A percentile compares a stretch with the other conserved stretches of the same genome.
Conservation (phyloP, 2,329 filamentous ascomycete genomes). For the Pleomassaria siparia region DNA sequence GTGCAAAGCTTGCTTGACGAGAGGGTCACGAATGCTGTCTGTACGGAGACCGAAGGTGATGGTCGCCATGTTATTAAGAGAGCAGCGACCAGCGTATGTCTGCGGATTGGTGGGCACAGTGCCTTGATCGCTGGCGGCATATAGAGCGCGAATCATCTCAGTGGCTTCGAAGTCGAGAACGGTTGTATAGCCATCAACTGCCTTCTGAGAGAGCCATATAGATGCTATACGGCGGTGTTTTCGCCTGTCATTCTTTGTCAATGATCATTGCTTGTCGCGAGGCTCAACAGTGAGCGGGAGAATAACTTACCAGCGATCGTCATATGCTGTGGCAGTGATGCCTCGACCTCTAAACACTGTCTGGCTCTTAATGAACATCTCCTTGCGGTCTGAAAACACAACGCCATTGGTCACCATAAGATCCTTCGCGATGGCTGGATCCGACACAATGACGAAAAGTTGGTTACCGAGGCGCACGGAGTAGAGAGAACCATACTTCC, state of each 20-base stretch:
- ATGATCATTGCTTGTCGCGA: background rate
- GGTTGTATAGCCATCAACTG: conserved; percentile 13
- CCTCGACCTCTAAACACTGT: conserved; percentile 11
- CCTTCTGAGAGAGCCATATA: conserved; percentile 15
- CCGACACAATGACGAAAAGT: conserved; percentile 14
- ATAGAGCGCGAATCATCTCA: conserved; percentile 17
- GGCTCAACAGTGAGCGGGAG: background rate
- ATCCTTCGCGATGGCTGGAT: conserved; percentile 13
- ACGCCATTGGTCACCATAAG: conserved; percentile 13
- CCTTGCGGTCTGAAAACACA: conserved; percentile 13
- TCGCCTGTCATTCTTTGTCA: conserved; percentile 4
- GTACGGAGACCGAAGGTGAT: conserved; percentile 14
- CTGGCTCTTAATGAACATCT: conserved; percentile 16
- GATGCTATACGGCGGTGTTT: conserved; percentile 18
- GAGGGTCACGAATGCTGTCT: conserved; percentile 9
- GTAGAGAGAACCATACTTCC: conserved; percentile 12
- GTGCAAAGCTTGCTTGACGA: conserved; percentile 7
- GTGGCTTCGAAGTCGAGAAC: conserved; percentile 20
- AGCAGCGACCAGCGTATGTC: conserved; percentile 13
- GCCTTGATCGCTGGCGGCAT: conserved; percentile 9
- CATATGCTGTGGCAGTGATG: conserved; percentile 10
- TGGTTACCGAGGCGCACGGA: conserved; percentile 12
- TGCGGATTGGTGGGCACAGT: conserved; percentile 14
- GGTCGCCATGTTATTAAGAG: conserved; percentile 15
- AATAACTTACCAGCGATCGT: conserved; percentile 8